Percentiles rank a stretch among this genome's conserved stretches.
Conservation (phyloP, 768 basidiomycete genomes). For the Trametes cingulata region DNA sequence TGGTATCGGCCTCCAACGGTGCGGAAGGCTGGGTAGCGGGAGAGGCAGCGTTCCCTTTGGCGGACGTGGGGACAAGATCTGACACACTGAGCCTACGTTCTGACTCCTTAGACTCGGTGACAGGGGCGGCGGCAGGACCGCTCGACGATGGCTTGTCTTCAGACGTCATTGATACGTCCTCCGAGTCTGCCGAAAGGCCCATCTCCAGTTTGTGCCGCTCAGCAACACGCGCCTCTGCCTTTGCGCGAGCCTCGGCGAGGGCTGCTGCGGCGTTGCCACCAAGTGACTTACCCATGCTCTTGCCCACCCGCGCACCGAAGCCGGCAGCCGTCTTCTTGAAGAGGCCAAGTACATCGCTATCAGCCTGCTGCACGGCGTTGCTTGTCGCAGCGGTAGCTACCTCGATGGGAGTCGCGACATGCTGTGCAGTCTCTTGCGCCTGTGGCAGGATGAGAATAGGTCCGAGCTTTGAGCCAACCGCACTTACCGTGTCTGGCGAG, state of each 20-base stretch:
- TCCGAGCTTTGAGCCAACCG: too few relatives aligned
- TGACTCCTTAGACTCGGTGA: neutral
- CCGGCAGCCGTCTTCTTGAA: constrained; percentile 75
- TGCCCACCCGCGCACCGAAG: constrained; percentile 58
- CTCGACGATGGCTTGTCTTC: constrained; percentile 1
- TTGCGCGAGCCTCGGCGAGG: constrained; percentile 65
- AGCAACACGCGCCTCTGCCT: constrained; percentile 69
- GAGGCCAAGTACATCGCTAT: constrained; percentile 59
- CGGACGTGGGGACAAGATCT: constrained; percentile 45
- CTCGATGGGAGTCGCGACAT: constrained; percentile 3
- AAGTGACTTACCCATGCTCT: constrained; percentile 61
- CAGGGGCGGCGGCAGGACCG: neutral
- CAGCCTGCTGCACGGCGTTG: constrained; percentile 19
- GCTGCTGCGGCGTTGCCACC: constrained; percentile 58
- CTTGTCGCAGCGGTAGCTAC: constrained; percentile 1
- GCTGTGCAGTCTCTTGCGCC: neutral
- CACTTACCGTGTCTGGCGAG: constrained; percentile 11
- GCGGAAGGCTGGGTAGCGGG: neutral
- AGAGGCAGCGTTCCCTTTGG: constrained; percentile 20
- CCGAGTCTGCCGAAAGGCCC: constrained; percentile 1
- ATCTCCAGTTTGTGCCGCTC: constrained; percentile 56
- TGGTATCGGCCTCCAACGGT: constrained; percentile 24
- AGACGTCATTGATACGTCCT: constrained; percentile 9
- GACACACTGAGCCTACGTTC: constrained; percentile 55
- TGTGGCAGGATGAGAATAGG: neutral